Percentiles rank a stretch among this genome's conserved stretches.
These are phyloP conservation scores for Guyanaporus albipodus DNA, from an alignment of 768 basidiomycete genomes.

Conservation along the genomic window DNA sequence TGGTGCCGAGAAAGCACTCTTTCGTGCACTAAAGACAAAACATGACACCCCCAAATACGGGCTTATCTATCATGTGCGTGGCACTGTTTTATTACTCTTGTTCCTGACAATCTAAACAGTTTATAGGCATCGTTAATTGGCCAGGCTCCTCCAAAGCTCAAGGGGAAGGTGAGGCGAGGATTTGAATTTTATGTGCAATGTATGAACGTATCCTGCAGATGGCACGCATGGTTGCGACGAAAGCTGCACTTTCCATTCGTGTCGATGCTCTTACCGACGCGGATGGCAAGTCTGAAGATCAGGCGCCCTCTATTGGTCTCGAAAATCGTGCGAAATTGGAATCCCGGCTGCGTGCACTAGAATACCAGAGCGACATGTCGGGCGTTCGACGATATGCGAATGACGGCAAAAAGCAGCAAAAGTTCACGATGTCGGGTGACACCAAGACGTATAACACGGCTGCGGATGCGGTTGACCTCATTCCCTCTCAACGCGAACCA, in stretches of 20 bases:
- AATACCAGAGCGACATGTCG: constrained; percentile 72
- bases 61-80: constrained; percentile 91
- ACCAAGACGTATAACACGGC: constrained; percentile 81
- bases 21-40: constrained; percentile 74
- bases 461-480: constrained; percentile 77
- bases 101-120: constrained; percentile 4
- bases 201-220: constrained; percentile 47
- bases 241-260: constrained; percentile 94
- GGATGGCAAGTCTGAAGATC: constrained; percentile 81
- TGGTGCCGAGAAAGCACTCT: constrained; percentile 74
- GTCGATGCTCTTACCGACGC: constrained; percentile 94
- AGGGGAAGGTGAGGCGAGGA: constrained; percentile 71
- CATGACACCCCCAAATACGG: constrained; percentile 99
- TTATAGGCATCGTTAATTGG: constrained; percentile 87
- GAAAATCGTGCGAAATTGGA: constrained; percentile 95
- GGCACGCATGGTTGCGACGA: constrained; percentile 99
- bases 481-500: constrained; percentile 85
- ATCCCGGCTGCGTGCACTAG: constrained; percentile 84
- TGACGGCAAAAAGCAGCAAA: constrained; percentile 63
- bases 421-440: constrained; percentile 78
- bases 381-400: constrained; percentile 65
- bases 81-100: neutral
- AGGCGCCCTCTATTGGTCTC: constrained; percentile 83
- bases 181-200: neutral
- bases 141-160: constrained; percentile 95